Evolutionary conservation across 2,329 filamentous ascomycete species (phyloP).

Genomic region (Oidium heveae): DNA sequence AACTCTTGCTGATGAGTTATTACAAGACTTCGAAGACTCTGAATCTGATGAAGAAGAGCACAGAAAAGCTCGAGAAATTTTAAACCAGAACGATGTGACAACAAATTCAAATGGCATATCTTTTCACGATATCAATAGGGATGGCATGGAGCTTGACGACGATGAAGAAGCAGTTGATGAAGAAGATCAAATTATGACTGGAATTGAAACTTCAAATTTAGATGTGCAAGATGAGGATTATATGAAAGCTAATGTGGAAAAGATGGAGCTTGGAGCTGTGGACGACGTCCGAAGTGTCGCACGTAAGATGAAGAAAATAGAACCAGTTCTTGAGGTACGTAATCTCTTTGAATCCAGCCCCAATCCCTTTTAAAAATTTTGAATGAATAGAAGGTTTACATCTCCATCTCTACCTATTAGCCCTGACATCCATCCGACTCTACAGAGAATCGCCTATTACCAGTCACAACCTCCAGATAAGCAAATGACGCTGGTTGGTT

Average conservation of each 20-base stretch:
- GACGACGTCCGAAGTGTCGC: constrained; percentile 61
- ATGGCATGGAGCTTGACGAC: constrained; percentile 32
- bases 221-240: constrained; percentile 37
- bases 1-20: constrained; percentile 72
- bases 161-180: constrained; percentile 33
- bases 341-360: constrained; percentile 43
- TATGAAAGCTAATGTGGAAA: constrained; percentile 56
- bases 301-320: constrained; percentile 54
- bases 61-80: constrained; percentile 17
- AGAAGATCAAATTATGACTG: constrained; percentile 32
- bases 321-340: constrained; percentile 63
- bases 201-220: constrained; percentile 17
- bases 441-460: constrained; percentile 59
- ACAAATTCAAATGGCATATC: neutral
- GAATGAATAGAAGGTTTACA: constrained; percentile 30
- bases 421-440: constrained; percentile 36
- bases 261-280: constrained; percentile 49
- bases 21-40: constrained; percentile 76
- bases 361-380: constrained; percentile 59
- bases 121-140: constrained; percentile 15
- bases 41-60: constrained; percentile 49
- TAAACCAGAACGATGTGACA: neutral
- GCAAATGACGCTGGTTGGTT: constrained; percentile 43
- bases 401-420: constrained; percentile 29
- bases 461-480: constrained; percentile 41